A percentile compares a stretch with the other conserved stretches of the same genome.
These are phyloP conservation scores for Primulina eburnea DNA, from an alignment of 257 asterid species.

Conservation along the genomic window DNA sequence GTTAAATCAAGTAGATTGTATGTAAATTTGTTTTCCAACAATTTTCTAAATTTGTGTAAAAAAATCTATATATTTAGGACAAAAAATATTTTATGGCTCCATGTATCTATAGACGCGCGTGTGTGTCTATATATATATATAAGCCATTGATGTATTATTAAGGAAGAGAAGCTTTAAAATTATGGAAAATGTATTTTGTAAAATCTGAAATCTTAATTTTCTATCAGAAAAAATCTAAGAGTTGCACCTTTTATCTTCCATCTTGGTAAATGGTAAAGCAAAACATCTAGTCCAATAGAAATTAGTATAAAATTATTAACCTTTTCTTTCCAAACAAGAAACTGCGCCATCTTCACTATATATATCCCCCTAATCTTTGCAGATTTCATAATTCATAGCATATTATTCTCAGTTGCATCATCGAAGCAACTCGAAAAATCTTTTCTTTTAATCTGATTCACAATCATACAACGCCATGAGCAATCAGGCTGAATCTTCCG, in stretches of 20 bases:
- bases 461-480: constrained; percentile 13
- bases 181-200: too few species aligned
- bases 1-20: too few species aligned
- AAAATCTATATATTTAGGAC: too few species aligned
- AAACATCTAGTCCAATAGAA: constrained; percentile 1
- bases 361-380: neutral
- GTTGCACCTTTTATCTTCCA: neutral
- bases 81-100: too few species aligned
- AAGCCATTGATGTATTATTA: too few species aligned
- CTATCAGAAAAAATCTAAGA: too few species aligned
- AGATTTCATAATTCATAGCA: constrained; percentile 19
- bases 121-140: too few species aligned
- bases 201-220: too few species aligned
- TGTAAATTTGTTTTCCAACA: too few species aligned
- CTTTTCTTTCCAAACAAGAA: constrained; percentile 44
- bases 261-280: neutral
- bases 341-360: neutral
- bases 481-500: constrained; percentile 46
- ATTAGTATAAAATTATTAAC: constrained; percentile 4
- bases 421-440: neutral
- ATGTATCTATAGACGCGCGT: too few species aligned
- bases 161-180: too few species aligned
- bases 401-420: neutral
- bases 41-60: too few species aligned
- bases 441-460: neutral